Evolutionary conservation across 345 rosid genomes (phyloP).

Genomic region (Excoecaria cochinchinensis): DNA sequence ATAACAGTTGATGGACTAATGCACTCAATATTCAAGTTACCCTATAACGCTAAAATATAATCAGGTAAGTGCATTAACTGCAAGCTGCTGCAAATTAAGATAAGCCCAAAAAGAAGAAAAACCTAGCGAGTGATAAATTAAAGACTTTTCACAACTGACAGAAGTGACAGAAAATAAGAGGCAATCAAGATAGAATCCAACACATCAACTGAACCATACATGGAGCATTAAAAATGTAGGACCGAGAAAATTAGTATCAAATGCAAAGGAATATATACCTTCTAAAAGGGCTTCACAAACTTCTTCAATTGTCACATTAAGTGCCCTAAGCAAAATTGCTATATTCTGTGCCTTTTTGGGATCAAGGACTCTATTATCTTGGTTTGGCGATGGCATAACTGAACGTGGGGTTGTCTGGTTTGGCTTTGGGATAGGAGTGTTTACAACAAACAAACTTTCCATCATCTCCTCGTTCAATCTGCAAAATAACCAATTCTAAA

Average conservation of each 20-base stretch:
- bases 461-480: constrained; percentile 94
- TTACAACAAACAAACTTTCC: constrained; percentile 72
- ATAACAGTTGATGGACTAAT: background rate
- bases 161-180: background rate
- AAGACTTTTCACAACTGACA: too few species aligned
- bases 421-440: constrained; percentile 53
- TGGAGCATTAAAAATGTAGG: background rate
- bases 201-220: background rate
- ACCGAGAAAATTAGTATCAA: background rate
- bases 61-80: background rate
- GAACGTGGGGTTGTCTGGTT: constrained; percentile 54
- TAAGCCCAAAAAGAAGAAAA: background rate
- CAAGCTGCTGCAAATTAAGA: background rate
- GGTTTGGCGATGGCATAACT: constrained; percentile 51
- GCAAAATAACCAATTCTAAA: constrained; percentile 27
- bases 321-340: constrained; percentile 82
- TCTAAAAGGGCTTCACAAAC: constrained; percentile 94
- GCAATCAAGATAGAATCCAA: background rate
- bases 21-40: background rate
- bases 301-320: constrained; percentile 93
- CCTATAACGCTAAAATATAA: background rate
- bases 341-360: constrained; percentile 97
- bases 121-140: too few species aligned
- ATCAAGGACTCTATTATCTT: constrained; percentile 84
- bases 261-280: constrained; percentile 47